Evolutionary conservation across 768 basidiomycete genomes (phyloP), one percentile per base, ranked within the genome.

Genomic region (Tricholoma furcatifolium): DNA sequence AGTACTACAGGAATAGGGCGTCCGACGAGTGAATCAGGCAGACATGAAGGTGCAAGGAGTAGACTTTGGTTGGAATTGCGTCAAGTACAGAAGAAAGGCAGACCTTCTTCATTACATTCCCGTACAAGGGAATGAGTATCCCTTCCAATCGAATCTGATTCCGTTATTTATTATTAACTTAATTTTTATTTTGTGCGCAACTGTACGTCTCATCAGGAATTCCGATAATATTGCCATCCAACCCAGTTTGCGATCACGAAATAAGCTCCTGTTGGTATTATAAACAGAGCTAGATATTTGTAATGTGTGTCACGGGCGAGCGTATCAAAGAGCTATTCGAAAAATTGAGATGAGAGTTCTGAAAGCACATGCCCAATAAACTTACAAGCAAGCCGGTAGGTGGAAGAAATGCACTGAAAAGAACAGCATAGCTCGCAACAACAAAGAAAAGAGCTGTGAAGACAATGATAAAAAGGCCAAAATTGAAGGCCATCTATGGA

Each of bases 201-300:
- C 5, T 57, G 50, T 60, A 55, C 31, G 39, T 39, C 12, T n/a
- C 6, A 15, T 82, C 69, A 95, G 10, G 93, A 92, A 68, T 94
- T 93, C 40, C 89, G 84, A 66, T 92, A 98, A 69, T 93, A 97
- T 68, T 98, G 93, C 93, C 94, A 98, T 38, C 95, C 95, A 35
- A 96, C 91, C 96, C 96, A 98, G 63, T 98, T 98, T 38, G 93
- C 93, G 62, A 98, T 98, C 48, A 93, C 89, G 68, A 94, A 96
- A 70, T 92, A 94, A 36, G 87, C 77, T 9, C 79, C 82, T 7
- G 86, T 85, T 11, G 96, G 93, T 41, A 98, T 79, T 40, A 94
- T 74, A 35, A 97, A 71, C 10, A 94, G 70, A 27, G 71, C 62
- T 60, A 96, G 83, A 70, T 96, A 97, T 71, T 94, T 95, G 83